Percentiles rank a stretch among this genome's conserved stretches.
phyloP scores from a whole-genome alignment of 257 asterid species.

The Henckelia pumila region DNA sequence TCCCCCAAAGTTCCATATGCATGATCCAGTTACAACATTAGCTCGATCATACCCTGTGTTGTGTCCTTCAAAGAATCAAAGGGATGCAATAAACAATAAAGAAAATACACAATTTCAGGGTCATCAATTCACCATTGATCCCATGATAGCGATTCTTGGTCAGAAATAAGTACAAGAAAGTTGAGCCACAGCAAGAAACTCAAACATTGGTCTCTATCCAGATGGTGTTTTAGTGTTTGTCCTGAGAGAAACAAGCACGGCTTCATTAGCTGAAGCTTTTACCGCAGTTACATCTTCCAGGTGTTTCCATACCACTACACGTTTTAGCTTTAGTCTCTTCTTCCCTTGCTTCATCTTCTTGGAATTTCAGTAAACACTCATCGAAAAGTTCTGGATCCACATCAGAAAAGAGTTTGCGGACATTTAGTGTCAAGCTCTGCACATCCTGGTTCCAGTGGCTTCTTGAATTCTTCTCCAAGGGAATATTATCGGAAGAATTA shows the following conservation, averaged over 20 bases:
- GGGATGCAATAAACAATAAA: conserved; percentile 13
- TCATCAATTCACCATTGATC: conserved; percentile 6
- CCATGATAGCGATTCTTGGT: conserved; percentile 15
- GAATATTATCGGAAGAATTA: conserved; percentile 69
- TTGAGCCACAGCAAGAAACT: conserved; percentile 3
- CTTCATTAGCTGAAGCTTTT: conserved; percentile 55
- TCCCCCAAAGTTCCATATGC: conserved; percentile 39
- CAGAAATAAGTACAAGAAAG: conserved; percentile 14
- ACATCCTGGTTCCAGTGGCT: conserved; percentile 93
- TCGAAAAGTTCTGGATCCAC: conserved; percentile 65
- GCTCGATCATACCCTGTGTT: conserved; percentile 17
- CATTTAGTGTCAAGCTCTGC: conserved; percentile 75
- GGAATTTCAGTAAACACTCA: conserved; percentile 69
- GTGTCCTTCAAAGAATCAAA: not conserved
- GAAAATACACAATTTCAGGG: not conserved
- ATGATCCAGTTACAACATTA: conserved; percentile 31
- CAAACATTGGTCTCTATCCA: conserved; percentile 27
- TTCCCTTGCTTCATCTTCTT: conserved; percentile 63
- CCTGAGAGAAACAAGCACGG: conserved; percentile 51
- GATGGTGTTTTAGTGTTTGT: conserved; percentile 27
- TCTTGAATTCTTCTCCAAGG: conserved; percentile 76
- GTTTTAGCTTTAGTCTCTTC: conserved; percentile 50
- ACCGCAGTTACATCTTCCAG: conserved; percentile 64
- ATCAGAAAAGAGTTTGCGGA: conserved; percentile 82
- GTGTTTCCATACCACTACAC: conserved; percentile 70